A percentile compares a stretch with the other conserved stretches of the same genome.
Conservation (phyloP, 164 flowering plant genomes). For the Magnolia changhungtana region DNA sequence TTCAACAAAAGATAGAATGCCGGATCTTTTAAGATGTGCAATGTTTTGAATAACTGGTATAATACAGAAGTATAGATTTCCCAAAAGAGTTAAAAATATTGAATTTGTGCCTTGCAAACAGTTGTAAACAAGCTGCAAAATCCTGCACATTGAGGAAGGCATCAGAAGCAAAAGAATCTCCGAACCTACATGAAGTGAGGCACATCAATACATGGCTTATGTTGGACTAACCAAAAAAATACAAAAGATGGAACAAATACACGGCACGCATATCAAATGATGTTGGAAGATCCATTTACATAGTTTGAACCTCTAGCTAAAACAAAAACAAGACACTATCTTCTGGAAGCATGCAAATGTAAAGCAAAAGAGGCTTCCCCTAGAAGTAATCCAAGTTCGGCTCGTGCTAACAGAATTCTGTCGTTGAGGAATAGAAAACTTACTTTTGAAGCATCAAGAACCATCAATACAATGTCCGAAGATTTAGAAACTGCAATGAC, state of each 20-base stretch:
- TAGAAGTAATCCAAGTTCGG: neutral
- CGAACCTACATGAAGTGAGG: too few species aligned
- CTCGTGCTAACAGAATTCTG: conserved; percentile 1
- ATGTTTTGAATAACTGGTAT: too few species aligned
- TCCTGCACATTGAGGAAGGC: neutral
- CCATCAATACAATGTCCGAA: conserved; percentile 97
- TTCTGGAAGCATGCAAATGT: neutral
- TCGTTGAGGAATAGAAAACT: conserved; percentile 13
- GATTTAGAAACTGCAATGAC: conserved; percentile 99
- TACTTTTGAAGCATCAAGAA: conserved; percentile 92
- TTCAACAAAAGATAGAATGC: too few species aligned
- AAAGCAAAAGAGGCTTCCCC: neutral
- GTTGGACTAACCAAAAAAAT: too few species aligned
- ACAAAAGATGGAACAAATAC: neutral
- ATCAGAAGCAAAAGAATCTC: neutral
- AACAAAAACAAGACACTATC: neutral
- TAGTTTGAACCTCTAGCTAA: too few species aligned
- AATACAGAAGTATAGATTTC: too few species aligned
- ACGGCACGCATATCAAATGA: neutral
- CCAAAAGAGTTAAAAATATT: too few species aligned
- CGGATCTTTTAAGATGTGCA: too few species aligned
- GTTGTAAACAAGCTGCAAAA: neutral
- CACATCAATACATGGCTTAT: too few species aligned
- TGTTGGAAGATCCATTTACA: neutral
- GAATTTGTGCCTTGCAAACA: too few species aligned